Evolutionary conservation across 2,329 filamentous ascomycete genomes (phyloP), one percentile per base, ranked within the genome.

Genomic region (Xenosphaeropsis pyriputrescens): DNA sequence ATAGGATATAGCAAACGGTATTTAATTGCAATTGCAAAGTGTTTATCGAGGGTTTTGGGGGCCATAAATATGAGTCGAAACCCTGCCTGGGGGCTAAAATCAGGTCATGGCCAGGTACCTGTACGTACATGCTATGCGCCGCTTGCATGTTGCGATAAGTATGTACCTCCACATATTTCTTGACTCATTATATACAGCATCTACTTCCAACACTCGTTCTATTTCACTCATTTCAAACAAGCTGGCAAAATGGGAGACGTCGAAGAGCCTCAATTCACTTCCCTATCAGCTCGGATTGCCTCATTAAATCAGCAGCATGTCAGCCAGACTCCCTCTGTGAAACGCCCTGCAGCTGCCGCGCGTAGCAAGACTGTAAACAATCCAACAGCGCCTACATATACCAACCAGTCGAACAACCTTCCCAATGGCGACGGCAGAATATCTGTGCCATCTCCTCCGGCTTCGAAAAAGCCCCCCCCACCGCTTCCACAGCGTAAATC

Each of bases 251-350:
- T 79, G 75, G 64, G 71, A 6, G 74, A 79, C 37, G 60, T 65
- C 33, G 70, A 76, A 47, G 74, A 78, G 50, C 72, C 72, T 30
- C 68, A 68, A 43, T 77, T 74, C 54, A 74, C 61, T 41, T 68
- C 68, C 6, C 63, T 79, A 18, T 66, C 70, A 4, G 72, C 77
- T 54, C 65, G 75, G 37, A 79, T 79, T 44, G 73, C 74, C 8
- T 75, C 75, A 19, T 63, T 79, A 44, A 78, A 78, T 47, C 48
- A 55, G 38, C 46, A 51, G 26, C 47, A 45, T 18, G 40, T 34
- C 17, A 41, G 30, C 16, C 39, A 42, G 12, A 37, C 30, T 18
- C 13, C 16, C 18, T 18, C 35, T 14, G 16, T 64, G 11, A 58
- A 53, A 32, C 60, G 61, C 38, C 60, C 64, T 39, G 43, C 55